Evolutionary conservation across 1,284 basidiomycete genomes (phyloP).

Genomic region (Vanrija sp.): DNA sequence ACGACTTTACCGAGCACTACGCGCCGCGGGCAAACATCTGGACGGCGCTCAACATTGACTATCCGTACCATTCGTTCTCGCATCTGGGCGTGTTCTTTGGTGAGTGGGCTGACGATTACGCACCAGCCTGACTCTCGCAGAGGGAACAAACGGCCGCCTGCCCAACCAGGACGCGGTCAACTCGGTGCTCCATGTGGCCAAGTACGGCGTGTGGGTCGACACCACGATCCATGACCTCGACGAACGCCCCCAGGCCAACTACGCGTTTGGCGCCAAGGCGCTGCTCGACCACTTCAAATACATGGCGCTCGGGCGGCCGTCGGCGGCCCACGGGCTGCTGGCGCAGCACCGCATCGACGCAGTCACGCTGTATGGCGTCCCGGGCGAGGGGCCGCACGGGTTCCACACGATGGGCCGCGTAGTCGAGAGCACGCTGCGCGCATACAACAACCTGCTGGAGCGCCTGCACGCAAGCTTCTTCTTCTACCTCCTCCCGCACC

Average conservation of each 20-base stretch:
- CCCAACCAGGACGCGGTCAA: constrained; percentile 96
- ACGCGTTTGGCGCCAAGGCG: constrained; percentile 29
- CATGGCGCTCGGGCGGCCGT: constrained; percentile 42
- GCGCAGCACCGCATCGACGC: constrained; percentile 83
- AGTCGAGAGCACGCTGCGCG: constrained; percentile 79
- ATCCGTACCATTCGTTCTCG: constrained; percentile 93
- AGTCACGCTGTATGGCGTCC: constrained; percentile 81
- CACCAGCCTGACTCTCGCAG: constrained; percentile 51
- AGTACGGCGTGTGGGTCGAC: constrained; percentile 66
- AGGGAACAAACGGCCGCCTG: constrained; percentile 89
- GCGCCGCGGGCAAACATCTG: constrained; percentile 82
- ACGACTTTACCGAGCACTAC: constrained; percentile 83
- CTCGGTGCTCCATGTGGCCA: constrained; percentile 69
- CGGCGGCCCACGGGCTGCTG: constrained; percentile 51
- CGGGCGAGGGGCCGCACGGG: constrained; percentile 87
- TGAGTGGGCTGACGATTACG: constrained; percentile 44
- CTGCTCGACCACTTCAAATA: constrained; percentile 40
- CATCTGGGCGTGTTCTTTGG: constrained; percentile 88
- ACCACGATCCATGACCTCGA: constrained; percentile 72
- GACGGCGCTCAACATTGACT: constrained; percentile 93
- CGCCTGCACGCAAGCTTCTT: constrained; percentile 93
- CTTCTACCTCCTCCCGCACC: constrained; percentile 78
- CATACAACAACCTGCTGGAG: constrained; percentile 87
- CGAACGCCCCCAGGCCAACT: constrained; percentile 2
- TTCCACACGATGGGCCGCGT: constrained; percentile 87